Conservation (phyloP, 768 basidiomycete genomes). For the Pleurotus pulmonarius region DNA sequence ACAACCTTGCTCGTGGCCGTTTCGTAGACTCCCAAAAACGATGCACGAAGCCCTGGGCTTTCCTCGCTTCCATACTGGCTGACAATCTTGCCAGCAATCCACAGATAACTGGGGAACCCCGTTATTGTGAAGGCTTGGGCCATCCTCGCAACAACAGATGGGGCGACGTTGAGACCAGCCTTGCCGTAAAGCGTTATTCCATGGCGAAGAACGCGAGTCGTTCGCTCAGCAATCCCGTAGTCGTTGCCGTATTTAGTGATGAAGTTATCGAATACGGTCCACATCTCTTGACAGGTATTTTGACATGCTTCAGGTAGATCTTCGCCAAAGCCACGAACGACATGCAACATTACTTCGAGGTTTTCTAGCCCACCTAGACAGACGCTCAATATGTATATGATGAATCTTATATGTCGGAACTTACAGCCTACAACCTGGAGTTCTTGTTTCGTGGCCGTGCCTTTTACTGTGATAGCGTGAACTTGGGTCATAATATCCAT, state of each 20-base stretch:
- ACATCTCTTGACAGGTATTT: conserved; percentile 75
- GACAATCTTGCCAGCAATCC: conserved; percentile 91
- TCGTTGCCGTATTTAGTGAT: conserved; percentile 74
- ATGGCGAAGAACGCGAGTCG: conserved; percentile 79
- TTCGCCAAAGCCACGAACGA: conserved; percentile 79
- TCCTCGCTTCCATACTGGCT: conserved; percentile 69
- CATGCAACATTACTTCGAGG: conserved; percentile 85
- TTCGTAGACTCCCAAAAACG: conserved; percentile 70
- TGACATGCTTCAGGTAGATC: conserved; percentile 79
- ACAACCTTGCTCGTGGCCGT: conserved; percentile 70
- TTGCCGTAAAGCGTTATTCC: conserved; percentile 79
- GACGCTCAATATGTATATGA: neutral
- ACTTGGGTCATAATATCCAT: conserved; percentile 79
- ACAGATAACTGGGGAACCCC: conserved; percentile 83
- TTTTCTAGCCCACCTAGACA: conserved; percentile 81
- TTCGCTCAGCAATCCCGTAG: conserved; percentile 76
- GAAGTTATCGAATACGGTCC: conserved; percentile 79
- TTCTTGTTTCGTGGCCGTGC: conserved; percentile 65
- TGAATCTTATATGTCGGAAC: conserved; percentile 20
- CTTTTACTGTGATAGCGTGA: conserved; percentile 56
- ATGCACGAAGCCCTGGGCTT: conserved; percentile 46
- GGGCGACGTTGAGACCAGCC: conserved; percentile 61
- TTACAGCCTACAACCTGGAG: conserved; percentile 64
- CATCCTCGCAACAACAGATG: conserved; percentile 74
- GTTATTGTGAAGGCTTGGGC: conserved; percentile 72